Evolutionary conservation across 2,329 filamentous ascomycete species (phyloP).

Genomic region (Aspergillus texensis): DNA sequence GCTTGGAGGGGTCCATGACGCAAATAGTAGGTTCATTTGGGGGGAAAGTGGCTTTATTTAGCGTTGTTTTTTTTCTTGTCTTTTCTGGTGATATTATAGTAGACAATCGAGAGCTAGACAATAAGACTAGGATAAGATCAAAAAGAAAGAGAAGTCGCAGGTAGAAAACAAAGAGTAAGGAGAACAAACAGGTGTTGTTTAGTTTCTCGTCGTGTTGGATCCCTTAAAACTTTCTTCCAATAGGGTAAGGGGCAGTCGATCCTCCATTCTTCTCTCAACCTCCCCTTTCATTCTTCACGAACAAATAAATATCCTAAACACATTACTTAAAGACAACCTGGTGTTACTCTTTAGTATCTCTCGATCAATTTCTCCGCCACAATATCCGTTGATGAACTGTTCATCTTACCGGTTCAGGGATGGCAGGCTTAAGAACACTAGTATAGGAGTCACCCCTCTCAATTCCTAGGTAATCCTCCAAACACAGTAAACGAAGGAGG

Average conservation of each 20-base stretch:
- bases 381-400: not conserved
- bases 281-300: not conserved
- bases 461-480: not conserved
- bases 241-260: constrained; percentile 19
- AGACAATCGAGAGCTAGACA: not conserved
- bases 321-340: no score
- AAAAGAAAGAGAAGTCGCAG: not conserved
- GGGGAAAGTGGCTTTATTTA: not conserved
- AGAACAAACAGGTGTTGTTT: constrained; percentile 11
- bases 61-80: not conserved
- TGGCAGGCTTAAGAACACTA: not conserved
- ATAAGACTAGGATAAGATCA: not conserved
- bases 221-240: not conserved
- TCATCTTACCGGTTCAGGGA: not conserved
- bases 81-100: not conserved
- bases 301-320: no score
- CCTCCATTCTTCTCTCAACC: constrained; percentile 14
- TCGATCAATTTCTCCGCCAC: not conserved
- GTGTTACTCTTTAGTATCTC: not conserved
- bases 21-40: constrained; percentile 23
- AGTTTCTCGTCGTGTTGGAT: not conserved
- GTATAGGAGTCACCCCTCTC: not conserved
- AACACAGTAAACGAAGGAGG: not conserved
- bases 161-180: constrained; percentile 6
- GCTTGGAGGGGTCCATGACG: constrained; percentile 36